Base-by-base conservation (phyloP, 1,284 basidiomycete genomes). In the Tilletiopsis washingtonensis region DNA sequence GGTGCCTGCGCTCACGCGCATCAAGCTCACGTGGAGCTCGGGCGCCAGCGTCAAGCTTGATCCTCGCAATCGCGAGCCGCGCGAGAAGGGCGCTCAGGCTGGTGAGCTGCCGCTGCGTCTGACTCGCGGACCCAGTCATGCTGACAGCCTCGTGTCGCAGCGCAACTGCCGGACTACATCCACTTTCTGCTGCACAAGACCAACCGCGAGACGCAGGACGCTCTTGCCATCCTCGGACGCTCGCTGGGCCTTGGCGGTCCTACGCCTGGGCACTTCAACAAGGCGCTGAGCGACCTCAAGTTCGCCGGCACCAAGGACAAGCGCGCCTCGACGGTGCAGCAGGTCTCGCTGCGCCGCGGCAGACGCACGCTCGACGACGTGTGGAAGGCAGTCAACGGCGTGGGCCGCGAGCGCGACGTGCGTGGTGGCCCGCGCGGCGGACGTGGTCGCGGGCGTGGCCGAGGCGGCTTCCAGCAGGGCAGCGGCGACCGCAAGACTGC, bases 291-390 rank as follows among this genome's bases (percentile, higher is more conserved):
- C 71, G 88, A 93, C 62, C 77, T 98, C 3, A 82, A 84, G 15
- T 85, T 93, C 12, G 89, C 91, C 4, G 94, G 94, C 0, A 99
- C 94, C 3, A 99, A 99, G 73, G 94, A 99, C 76, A 98, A 97
- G 74, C 85, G 94, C 38, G 93, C 89, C 0, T 88, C 97, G 4
- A 98, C 93, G 0, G 84, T 89, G 1, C 94, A 99, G 73, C 81
- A 89, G 0, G 89, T 97, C 11, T 86, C 88, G 5, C 74, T 97
- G 14, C 82, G 83, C 51, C 80, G 94, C 14, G 82, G 84, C 17
- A 81, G 81, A 47, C 84, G 85, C 73, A 87, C 83, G 0, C 80
- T 91, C 1, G 84, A 86, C 54, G 83, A 90, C 45, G 81, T 97
- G 1, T 76, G 84, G 78, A 91, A 74, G 81, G 82, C 40, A 72